Conservation (phyloP, 164 flowering plant species). For the Akebia trifoliata region DNA sequence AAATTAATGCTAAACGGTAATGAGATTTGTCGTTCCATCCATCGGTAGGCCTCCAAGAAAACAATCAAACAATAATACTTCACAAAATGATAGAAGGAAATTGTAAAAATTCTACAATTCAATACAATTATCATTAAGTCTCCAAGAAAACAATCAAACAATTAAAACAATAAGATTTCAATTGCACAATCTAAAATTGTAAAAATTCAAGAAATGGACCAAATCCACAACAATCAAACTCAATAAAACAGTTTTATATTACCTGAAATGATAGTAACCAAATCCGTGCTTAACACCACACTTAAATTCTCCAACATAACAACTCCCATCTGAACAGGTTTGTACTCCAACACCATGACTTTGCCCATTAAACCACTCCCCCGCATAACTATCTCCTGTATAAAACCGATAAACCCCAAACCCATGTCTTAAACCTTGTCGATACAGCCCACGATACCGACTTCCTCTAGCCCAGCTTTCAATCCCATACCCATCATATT, state of each 20-base stretch:
- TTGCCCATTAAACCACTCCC: constrained; percentile 91
- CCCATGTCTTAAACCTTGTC: constrained; percentile 76
- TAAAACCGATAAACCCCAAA: constrained; percentile 74
- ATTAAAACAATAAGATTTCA: too few relatives aligned
- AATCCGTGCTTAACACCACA: constrained; percentile 85
- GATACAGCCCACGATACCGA: constrained; percentile 70
- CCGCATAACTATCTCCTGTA: constrained; percentile 81
- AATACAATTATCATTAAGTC: too few relatives aligned
- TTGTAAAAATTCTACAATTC: too few relatives aligned
- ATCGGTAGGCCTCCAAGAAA: too few relatives aligned
- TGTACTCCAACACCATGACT: constrained; percentile 85
- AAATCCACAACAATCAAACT: not conserved
- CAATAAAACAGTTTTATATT: not conserved
- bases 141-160: too few relatives aligned
- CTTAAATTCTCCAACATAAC: constrained; percentile 80
- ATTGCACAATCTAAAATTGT: too few relatives aligned
- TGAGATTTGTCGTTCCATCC: too few relatives aligned
- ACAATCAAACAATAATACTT: not conserved
- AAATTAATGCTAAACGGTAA: too few relatives aligned
- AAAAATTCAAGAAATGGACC: not conserved
- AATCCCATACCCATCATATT: constrained; percentile 81
- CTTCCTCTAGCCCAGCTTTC: constrained; percentile 94
- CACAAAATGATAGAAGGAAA: too few relatives aligned
- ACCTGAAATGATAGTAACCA: constrained; percentile 95
- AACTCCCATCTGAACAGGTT: constrained; percentile 84